Conservation (phyloP, 1,139 yeast species). For the Blastobotrys raffinosifermentans region DNA sequence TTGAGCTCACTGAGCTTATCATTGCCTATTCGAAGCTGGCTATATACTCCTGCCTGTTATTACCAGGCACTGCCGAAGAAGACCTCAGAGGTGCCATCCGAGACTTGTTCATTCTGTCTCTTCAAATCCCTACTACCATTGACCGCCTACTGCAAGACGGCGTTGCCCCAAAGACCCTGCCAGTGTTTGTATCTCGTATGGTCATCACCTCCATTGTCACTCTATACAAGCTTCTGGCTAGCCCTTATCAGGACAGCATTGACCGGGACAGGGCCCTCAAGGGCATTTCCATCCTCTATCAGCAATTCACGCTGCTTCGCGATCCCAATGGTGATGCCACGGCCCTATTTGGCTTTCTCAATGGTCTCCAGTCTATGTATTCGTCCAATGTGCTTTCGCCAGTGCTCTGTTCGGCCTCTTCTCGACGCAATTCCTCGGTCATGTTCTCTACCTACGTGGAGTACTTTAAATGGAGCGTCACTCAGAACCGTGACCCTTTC, state of each 20-base stretch:
- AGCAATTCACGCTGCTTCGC: slow-evolving; percentile 2
- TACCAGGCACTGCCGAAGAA: background rate
- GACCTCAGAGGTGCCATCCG: background rate
- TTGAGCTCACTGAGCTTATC: slow-evolving; percentile 1
- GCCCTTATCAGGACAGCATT: slow-evolving; percentile 4
- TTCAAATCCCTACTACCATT: slow-evolving; percentile 1
- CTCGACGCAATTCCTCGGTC: slow-evolving; percentile 3
- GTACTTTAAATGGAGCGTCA: background rate
- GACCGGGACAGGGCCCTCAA: slow-evolving; percentile 10
- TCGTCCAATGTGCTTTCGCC: slow-evolving; percentile 2
- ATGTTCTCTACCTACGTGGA: background rate
- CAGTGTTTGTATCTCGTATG: slow-evolving; percentile 6
- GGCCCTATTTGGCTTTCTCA: background rate
- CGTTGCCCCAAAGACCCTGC: slow-evolving; percentile 3
- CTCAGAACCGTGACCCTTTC: too few relatives aligned
- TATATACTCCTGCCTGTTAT: background rate
- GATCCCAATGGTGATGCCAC: slow-evolving; percentile 1
- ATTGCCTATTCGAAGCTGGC: slow-evolving; percentile 1
- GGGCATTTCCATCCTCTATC: slow-evolving; percentile 11
- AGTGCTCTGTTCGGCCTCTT: background rate
- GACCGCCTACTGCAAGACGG: slow-evolving; percentile 1
- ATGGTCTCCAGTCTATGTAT: background rate
- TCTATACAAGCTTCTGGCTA: slow-evolving; percentile 10
- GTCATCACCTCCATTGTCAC: slow-evolving; percentile 4
- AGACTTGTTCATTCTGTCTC: background rate